These are phyloP conservation scores for Colletotrichum echinochloae DNA, from an alignment of 2,329 filamentous ascomycete genomes.

Conservation along the genomic window DNA sequence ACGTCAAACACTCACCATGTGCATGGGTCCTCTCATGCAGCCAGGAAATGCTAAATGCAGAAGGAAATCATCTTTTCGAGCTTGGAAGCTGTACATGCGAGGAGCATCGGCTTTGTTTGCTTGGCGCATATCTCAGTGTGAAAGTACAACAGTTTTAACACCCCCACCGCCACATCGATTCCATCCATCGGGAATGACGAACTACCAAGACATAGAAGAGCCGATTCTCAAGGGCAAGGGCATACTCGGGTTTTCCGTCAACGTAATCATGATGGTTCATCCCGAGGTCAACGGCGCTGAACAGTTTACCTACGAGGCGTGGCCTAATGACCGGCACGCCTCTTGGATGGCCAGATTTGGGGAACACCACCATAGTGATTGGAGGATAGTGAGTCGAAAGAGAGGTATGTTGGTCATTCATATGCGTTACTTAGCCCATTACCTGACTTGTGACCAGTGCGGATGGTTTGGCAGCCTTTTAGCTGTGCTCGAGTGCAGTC, in stretches of 20 bases:
- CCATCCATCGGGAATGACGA: background rate
- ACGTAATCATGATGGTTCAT: background rate
- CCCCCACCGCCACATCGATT: background rate
- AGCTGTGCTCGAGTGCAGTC: background rate
- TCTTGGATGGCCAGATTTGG: background rate
- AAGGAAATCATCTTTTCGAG: background rate
- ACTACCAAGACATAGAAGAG: background rate
- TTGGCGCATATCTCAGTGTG: background rate
- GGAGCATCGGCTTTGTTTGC: background rate
- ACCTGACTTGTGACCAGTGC: background rate
- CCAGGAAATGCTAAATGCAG: background rate
- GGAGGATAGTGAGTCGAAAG: background rate
- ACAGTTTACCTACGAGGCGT: background rate
- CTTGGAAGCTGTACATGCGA: background rate
- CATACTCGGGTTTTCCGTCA: background rate
- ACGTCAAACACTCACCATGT: background rate
- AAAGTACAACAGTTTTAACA: background rate
- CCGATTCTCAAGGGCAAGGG: background rate
- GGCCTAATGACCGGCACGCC: background rate
- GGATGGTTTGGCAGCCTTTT: background rate
- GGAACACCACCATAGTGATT: background rate
- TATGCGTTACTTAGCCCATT: background rate
- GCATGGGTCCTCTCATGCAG: conserved; percentile 2
- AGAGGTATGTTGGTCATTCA: background rate
- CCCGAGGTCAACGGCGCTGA: background rate